Conservation (phyloP, 768 basidiomycete genomes). For the Tylopilus subfusipes region DNA sequence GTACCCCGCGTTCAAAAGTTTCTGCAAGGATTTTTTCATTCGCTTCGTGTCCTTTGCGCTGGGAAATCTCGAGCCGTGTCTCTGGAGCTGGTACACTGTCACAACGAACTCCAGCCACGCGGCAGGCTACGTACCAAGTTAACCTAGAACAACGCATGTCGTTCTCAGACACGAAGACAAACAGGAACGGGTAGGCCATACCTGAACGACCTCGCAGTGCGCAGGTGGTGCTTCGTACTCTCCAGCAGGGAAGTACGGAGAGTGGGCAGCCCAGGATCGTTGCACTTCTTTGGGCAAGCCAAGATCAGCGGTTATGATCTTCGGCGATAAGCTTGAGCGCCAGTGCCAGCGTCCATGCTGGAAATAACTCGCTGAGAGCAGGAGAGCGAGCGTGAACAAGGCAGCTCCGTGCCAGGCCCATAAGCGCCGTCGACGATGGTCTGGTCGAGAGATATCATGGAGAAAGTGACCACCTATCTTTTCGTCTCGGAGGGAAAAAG, state of each 20-base stretch:
- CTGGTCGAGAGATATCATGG: background rate
- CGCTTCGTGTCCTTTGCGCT: conserved; percentile 44
- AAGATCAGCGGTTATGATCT: background rate
- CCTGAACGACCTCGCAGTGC: conserved; percentile 56
- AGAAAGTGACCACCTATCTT: background rate
- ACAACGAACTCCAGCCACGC: background rate
- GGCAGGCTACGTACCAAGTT: conserved; percentile 25
- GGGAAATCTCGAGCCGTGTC: conserved; percentile 79
- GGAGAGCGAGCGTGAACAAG: conserved; percentile 14
- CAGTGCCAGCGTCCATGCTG: conserved; percentile 7
- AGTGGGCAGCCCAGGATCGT: conserved; percentile 55
- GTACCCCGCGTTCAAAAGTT: conserved; percentile 46
- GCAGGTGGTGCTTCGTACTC: conserved; percentile 45
- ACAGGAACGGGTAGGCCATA: conserved; percentile 20
- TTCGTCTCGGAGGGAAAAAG: conserved; percentile 6
- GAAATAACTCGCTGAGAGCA: conserved; percentile 15
- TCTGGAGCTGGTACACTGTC: conserved; percentile 53
- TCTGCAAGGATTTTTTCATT: conserved; percentile 49
- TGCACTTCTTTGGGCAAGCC: conserved; percentile 23
- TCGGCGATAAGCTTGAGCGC: background rate
- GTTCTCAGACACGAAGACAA: background rate
- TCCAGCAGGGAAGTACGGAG: conserved; percentile 53
- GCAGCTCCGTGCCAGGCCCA: background rate
- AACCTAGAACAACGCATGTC: conserved; percentile 13
- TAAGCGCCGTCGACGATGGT: background rate